Percentiles rank a stretch among this genome's conserved stretches.
Conservation (phyloP, 1,139 yeast genomes). For the Casaregolazyma lundiana region DNA sequence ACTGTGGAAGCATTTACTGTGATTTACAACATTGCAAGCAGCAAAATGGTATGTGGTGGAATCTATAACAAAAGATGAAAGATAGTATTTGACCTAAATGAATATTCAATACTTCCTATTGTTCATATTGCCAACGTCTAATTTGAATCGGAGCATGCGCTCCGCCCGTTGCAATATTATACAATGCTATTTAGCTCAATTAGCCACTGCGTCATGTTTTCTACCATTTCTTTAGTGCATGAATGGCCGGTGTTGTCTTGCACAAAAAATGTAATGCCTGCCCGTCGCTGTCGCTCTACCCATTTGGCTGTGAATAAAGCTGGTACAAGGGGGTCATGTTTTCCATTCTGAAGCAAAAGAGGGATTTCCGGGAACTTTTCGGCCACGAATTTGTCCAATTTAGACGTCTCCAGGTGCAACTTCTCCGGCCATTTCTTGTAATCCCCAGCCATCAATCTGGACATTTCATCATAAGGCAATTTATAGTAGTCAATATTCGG, state of each 20-base stretch:
- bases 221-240: slow-evolving; percentile 18
- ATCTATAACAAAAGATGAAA: too few relatives aligned
- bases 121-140: too few relatives aligned
- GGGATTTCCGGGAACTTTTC: neutral
- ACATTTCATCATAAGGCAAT: slow-evolving; percentile 5
- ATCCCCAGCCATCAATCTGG: slow-evolving; percentile 1
- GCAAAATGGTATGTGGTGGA: too few relatives aligned
- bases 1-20: too few relatives aligned
- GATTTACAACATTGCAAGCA: too few relatives aligned
- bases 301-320: slow-evolving; percentile 15
- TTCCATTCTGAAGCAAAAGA: slow-evolving; percentile 16
- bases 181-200: neutral
- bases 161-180: too few relatives aligned
- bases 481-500: slow-evolving; percentile 5
- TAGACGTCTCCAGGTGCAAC: slow-evolving; percentile 11
- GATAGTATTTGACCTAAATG: too few relatives aligned
- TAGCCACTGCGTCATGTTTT: slow-evolving; percentile 15
- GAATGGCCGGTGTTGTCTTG: slow-evolving; percentile 19
- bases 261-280: slow-evolving; percentile 10
- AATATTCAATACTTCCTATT: too few relatives aligned
- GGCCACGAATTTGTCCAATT: slow-evolving; percentile 8
- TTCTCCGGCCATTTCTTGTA: slow-evolving; percentile 12
- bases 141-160: too few relatives aligned
- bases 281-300: slow-evolving; percentile 8
- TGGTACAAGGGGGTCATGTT: slow-evolving; percentile 20